Conservation (phyloP, 2,329 filamentous ascomycete species). For the Apiospora aurea region DNA sequence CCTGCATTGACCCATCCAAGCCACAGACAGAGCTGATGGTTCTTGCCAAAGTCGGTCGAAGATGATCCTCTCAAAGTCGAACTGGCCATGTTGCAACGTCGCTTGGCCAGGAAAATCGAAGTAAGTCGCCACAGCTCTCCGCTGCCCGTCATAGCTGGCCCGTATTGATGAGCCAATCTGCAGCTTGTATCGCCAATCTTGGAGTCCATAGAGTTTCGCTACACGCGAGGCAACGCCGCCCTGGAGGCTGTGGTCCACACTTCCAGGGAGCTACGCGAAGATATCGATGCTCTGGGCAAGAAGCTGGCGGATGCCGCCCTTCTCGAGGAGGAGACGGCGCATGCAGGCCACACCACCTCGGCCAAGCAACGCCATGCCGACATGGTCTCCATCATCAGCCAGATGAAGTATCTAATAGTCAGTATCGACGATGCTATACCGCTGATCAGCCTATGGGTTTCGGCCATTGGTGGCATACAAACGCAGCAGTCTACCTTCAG, state of each 20-base stretch:
- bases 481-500: constrained; percentile 85
- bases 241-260: constrained; percentile 86
- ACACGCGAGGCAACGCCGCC: constrained; percentile 57
- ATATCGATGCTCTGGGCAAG: constrained; percentile 81
- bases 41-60: constrained; percentile 63
- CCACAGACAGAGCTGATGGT: not conserved
- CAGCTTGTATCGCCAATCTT: constrained; percentile 43
- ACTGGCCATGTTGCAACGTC: constrained; percentile 73
- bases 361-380: constrained; percentile 67
- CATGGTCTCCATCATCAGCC: constrained; percentile 72
- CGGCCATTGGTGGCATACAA: constrained; percentile 87
- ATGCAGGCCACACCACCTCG: constrained; percentile 45
- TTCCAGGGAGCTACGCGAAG: constrained; percentile 81
- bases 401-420: constrained; percentile 76
- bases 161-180: not conserved
- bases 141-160: not conserved
- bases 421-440: constrained; percentile 92
- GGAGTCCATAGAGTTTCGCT: constrained; percentile 51
- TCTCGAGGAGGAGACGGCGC: constrained; percentile 60
- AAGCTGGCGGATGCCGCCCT: constrained; percentile 75
- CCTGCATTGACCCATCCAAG: not conserved
- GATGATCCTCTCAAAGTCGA: constrained; percentile 72
- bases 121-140: constrained; percentile 49
- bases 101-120: constrained; percentile 85
- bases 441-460: constrained; percentile 90